Conservation (phyloP, 768 basidiomycete genomes). For the Coprinellus micaceus region DNA sequence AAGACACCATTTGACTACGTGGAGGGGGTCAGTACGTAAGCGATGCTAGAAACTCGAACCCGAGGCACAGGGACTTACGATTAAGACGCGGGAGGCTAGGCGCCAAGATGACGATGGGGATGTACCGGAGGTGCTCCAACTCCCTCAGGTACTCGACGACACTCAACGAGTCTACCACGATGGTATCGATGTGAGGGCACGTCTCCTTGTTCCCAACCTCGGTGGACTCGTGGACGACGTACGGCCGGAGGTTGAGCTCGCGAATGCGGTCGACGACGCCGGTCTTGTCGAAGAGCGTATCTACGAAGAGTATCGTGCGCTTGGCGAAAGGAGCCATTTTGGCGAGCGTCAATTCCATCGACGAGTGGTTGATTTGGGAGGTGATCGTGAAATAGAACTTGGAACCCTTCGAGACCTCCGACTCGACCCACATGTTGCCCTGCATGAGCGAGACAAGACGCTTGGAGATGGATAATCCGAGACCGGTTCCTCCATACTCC, state of each 20-base stretch:
- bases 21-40: neutral
- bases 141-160: conserved; percentile 88
- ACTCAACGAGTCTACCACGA: conserved; percentile 85
- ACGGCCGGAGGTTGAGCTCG: conserved; percentile 75
- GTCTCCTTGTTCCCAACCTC: conserved; percentile 79
- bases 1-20: conserved; percentile 87
- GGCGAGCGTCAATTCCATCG: conserved; percentile 64
- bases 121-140: conserved; percentile 91
- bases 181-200: conserved; percentile 89
- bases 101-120: conserved; percentile 88
- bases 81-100: conserved; percentile 75
- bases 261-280: conserved; percentile 73
- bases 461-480: conserved; percentile 96
- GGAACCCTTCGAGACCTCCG: conserved; percentile 87
- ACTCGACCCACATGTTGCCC: conserved; percentile 98
- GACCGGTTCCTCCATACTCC: conserved; percentile 97
- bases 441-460: conserved; percentile 96
- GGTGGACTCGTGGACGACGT: conserved; percentile 72
- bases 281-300: conserved; percentile 73
- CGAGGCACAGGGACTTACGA: conserved; percentile 40
- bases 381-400: conserved; percentile 97
- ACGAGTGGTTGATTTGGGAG: conserved; percentile 73
- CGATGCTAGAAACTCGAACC: neutral
- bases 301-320: conserved; percentile 87
- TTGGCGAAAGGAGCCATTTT: conserved; percentile 88